Conservation (phyloP, 108 stramenopile species). For the Stephanodiscus triporus region DNA sequence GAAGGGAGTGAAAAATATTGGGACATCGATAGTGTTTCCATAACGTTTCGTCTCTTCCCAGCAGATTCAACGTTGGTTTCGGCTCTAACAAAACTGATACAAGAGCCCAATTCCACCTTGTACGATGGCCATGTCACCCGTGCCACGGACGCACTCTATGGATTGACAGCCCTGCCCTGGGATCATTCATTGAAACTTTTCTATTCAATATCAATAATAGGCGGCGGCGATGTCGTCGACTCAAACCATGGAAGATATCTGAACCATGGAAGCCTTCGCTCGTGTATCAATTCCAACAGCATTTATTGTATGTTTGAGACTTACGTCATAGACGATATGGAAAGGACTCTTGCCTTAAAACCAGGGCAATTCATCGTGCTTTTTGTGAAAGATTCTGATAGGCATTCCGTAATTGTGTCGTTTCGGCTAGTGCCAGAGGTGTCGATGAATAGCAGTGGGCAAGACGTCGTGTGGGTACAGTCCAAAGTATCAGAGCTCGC, state of each 20-base stretch:
- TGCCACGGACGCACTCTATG: slow-evolving; percentile 51
- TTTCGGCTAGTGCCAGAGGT: slow-evolving; percentile 51
- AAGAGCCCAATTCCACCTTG: slow-evolving; percentile 46
- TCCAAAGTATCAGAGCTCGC: slow-evolving; percentile 41
- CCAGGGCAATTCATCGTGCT: slow-evolving; percentile 43
- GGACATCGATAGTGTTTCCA: slow-evolving; percentile 50
- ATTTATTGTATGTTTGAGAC: slow-evolving; percentile 72
- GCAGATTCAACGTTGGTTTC: slow-evolving; percentile 34
- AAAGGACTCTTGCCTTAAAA: slow-evolving; percentile 33
- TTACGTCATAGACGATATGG: slow-evolving; percentile 43
- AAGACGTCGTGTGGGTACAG: slow-evolving; percentile 24
- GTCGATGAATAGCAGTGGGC: slow-evolving; percentile 5
- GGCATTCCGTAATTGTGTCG: slow-evolving; percentile 39
- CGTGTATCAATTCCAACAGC: slow-evolving; percentile 45
- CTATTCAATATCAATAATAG: slow-evolving; percentile 65
- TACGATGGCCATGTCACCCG: slow-evolving; percentile 65
- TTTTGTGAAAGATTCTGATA: slow-evolving; percentile 48
- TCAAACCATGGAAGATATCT: slow-evolving; percentile 50
- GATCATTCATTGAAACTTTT: slow-evolving; percentile 64
- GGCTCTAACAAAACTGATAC: slow-evolving; percentile 62
- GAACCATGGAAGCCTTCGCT: slow-evolving; percentile 63
- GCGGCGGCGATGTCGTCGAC: slow-evolving; percentile 34
- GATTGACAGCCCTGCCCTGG: slow-evolving; percentile 61
- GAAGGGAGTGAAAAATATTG: slow-evolving; percentile 59
- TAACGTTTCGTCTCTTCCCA: slow-evolving; percentile 63